Conservation (phyloP, 2,329 filamentous ascomycete genomes). For the Aspergillus bombycis region DNA sequence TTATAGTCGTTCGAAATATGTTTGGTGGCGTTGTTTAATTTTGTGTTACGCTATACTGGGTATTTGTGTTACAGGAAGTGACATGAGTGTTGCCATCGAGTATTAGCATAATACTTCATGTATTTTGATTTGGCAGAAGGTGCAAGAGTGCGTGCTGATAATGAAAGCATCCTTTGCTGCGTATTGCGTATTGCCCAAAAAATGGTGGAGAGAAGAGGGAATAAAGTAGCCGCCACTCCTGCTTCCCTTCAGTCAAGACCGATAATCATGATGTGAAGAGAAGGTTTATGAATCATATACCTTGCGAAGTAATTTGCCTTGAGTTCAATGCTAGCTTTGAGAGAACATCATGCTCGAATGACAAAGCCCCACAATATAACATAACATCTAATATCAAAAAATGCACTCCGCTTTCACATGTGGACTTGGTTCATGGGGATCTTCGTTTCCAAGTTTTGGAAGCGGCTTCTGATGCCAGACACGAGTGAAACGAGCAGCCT, state of each 20-base stretch:
- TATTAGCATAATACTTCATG: conserved; percentile 3
- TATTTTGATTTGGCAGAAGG: background rate
- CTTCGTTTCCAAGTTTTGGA: background rate
- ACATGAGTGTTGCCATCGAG: background rate
- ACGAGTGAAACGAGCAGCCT: background rate
- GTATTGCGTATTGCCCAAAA: background rate
- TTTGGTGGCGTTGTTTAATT: conserved; percentile 22
- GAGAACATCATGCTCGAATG: background rate
- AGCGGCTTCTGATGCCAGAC: background rate
- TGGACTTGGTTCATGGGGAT: background rate
- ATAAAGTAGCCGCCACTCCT: background rate
- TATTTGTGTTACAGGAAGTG: conserved; percentile 8
- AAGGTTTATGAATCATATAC: background rate
- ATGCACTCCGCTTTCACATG: background rate
- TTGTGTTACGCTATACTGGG: conserved; percentile 12
- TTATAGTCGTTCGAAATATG: conserved; percentile 13
- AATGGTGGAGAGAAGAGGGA: background rate
- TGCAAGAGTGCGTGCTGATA: background rate
- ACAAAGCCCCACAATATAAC: background rate
- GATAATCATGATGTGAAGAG: background rate
- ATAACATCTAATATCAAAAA: background rate
- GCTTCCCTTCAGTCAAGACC: background rate
- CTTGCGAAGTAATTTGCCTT: background rate
- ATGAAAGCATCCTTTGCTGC: background rate
- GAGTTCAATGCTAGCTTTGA: no score